Base-by-base conservation (phyloP, 805 yeast genomes). In the Ogataea ganodermae region DNA sequence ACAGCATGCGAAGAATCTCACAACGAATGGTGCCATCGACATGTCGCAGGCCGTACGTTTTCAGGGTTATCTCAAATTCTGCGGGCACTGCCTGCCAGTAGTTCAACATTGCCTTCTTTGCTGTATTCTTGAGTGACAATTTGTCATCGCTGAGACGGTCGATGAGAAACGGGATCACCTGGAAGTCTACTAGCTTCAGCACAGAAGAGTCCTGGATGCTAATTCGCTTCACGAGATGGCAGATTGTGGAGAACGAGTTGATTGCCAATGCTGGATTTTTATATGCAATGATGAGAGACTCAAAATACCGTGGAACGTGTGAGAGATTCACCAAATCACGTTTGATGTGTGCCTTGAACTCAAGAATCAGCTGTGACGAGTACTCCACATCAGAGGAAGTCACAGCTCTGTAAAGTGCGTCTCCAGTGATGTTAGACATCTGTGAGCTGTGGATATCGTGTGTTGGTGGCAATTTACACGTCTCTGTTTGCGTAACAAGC, bases 191-290 rank as follows among this genome's bases (percentile, higher is more conserved):
- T 1, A 65, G 60, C 49, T 66, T 67, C 35, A 81, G 65, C 0
- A 75, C 68, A 8, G 62, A 57, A 1, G 71, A 63, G 53, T 80
- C 84, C 62, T 81, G 86, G 63, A 79, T 76, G 39, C 80, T 74
- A 5, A 81, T 77, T 17, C 86, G 65, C 48, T 80, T 81, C 24
- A 81, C 74, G 44, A 81, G 61, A 56, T 81, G 84, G 41, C 82
- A 79, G 3, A 79, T 59, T 0, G 80, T 72, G 23, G 79, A 73
- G 56, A 81, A 80, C 2, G 80, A 71, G 49, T 71, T 71, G 16
- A 80, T 69, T 9, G 71, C 61, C 27, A 64, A 45, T 40, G 71
- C 72, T 2, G 63, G 54, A 3, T 71, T 65, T 45, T 72, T 74
- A 36, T 68, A 70, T 1, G 79, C 83, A 3, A 69, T 55, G 7